phyloP scores from a whole-genome alignment of 2,329 filamentous ascomycete species.

The Pseudopithomyces maydicus region DNA sequence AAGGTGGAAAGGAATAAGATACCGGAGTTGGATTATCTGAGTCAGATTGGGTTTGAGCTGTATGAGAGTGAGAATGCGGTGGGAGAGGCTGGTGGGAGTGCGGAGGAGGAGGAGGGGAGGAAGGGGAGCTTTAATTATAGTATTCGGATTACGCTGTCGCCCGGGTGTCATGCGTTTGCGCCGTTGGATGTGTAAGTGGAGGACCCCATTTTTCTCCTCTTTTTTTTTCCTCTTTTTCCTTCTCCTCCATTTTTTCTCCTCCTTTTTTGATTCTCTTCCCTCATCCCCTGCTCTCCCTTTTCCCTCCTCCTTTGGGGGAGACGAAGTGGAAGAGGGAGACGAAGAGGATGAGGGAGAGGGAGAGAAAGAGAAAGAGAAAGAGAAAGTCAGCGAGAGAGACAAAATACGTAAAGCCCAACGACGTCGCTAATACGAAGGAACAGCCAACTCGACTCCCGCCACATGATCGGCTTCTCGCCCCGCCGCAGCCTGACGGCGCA shows the following conservation, averaged over 20 bases:
- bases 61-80: conserved; percentile 89
- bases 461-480: conserved; percentile 95
- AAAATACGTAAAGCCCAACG: too few species aligned
- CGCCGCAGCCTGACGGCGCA: conserved; percentile 87
- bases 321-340: too few species aligned
- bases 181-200: conserved; percentile 81
- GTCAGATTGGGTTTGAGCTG: conserved; percentile 96
- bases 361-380: too few species aligned
- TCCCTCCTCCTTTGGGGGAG: too few species aligned
- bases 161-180: conserved; percentile 95
- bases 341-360: too few species aligned
- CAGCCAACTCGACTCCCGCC: conserved; percentile 85
- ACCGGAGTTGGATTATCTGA: conserved; percentile 95
- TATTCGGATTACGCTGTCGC: conserved; percentile 94
- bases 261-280: too few species aligned
- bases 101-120: conserved; percentile 62
- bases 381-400: too few species aligned
- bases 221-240: neutral
- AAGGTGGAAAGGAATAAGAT: conserved; percentile 96
- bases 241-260: neutral
- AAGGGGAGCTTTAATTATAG: conserved; percentile 93
- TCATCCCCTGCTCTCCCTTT: too few species aligned
- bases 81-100: too few species aligned
- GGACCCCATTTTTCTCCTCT: neutral
- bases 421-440: conserved; percentile 15